These are phyloP conservation scores for Diplosphaera chodatii DNA, from an alignment of 139 green algal species.

Conservation along the genomic window DNA sequence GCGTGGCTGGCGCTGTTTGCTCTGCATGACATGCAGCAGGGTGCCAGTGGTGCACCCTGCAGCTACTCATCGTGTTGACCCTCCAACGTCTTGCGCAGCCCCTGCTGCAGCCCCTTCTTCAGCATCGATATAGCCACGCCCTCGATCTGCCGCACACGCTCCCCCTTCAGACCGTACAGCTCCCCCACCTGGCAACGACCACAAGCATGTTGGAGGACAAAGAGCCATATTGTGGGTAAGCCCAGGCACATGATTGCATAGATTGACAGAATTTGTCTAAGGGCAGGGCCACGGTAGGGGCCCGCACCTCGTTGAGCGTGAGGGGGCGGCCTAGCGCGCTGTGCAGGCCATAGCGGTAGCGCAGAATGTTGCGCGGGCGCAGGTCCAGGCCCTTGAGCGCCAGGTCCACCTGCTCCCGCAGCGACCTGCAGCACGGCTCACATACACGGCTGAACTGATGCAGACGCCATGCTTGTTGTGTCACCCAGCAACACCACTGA, in stretches of 20 bases:
- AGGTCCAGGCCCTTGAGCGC: conserved; percentile 64
- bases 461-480: too few relatives aligned
- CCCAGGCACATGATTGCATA: too few relatives aligned
- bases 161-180: conserved; percentile 36
- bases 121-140: conserved; percentile 86
- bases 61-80: too few relatives aligned
- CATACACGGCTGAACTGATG: too few relatives aligned
- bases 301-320: conserved; percentile 81
- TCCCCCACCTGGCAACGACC: conserved; percentile 20
- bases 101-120: background rate
- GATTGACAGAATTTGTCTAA: too few relatives aligned
- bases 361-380: conserved; percentile 78
- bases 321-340: conserved; percentile 39
- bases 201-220: too few relatives aligned
- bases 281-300: too few relatives aligned
- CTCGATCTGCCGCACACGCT: conserved; percentile 98
- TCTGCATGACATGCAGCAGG: too few relatives aligned
- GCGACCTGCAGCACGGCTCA: background rate
- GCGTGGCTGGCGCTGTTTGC: too few relatives aligned
- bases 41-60: too few relatives aligned
- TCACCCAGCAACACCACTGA: too few relatives aligned
- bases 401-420: conserved; percentile 66
- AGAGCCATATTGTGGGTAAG: too few relatives aligned
- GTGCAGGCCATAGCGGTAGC: conserved; percentile 88
- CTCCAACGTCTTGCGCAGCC: background rate